Base-by-base conservation (phyloP, 2,329 filamentous ascomycete species). In the Fusarium anthophilum region DNA sequence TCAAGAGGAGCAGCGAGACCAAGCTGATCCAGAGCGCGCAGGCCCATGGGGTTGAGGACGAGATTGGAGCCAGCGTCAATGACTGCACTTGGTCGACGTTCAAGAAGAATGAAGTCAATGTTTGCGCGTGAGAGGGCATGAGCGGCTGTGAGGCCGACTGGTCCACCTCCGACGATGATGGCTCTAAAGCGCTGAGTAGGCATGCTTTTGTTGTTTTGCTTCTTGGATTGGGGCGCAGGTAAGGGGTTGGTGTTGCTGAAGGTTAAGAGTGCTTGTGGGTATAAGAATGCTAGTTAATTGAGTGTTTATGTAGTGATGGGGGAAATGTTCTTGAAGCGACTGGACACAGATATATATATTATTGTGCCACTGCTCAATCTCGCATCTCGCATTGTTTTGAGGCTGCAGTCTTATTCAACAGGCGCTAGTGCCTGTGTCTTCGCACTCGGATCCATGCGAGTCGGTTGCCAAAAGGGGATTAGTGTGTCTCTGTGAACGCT, bases 91-190 rank as follows among this genome's bases (percentile, higher is more conserved):
- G 71, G 35, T 4, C 80, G 78, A 17, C 77, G 70, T 58, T 85
- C 84, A 3, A 85, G 81, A 13, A 85, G 60, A 45, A 83, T 72
- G 17, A 83, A 85, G 60, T 84, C 81, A 41, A 85, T 81, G n/a
- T 72, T 70, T 10, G 79, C 80, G 6, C 57, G 74, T 8, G 66
- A 63, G 4, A 81, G 71, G 1, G 77, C 70, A 20, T 79, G 77
- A 3, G 80, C 80, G 4, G 79, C 76, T 1, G 69, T 73, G 5
- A 81, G 66, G 4, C 80, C 80, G 4, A 79, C 73, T 0, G 79
- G 79, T 2, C 79, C 79, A 3, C 79, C 79, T 28, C 79, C 79
- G 14, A 77, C 72, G 12, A 80, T 66, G 60, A 82, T 79, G 10
- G 67, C 76, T 47, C 69, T 66, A 24, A 75, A 75, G 30, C 24